Evolutionary conservation across 78 protist species (phyloP).

Genomic region (slime mould (Dictyostelium discoideum)): dicty_2.7 NC_007089.4:1838501-1839000

Average conservation of each 20-base stretch:
- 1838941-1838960: not conserved
- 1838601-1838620: not conserved
- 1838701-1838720: conserved; percentile 24
- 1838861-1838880: not conserved
- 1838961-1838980: not conserved
- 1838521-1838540: conserved; percentile 46
- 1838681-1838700: conserved; percentile 76
- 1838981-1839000: not conserved
- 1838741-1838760: not conserved
- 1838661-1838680: not conserved
- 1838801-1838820: conserved; percentile 10
- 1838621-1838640: conserved; percentile 58
- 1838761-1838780: not conserved
- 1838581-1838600: not conserved
- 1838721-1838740: not conserved
- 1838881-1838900: conserved; percentile 62
- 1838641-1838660: conserved; percentile 55
- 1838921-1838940: not conserved
- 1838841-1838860: not conserved
- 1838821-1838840: conserved; percentile 60
- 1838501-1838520: conserved; percentile 33
- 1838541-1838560: conserved; percentile 1
- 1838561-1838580: not conserved
- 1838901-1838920: not conserved
- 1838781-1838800: not conserved